phyloP scores from a whole-genome alignment of 2,329 filamentous ascomycete species.

The Colletotrichum tanaceti region DNA sequence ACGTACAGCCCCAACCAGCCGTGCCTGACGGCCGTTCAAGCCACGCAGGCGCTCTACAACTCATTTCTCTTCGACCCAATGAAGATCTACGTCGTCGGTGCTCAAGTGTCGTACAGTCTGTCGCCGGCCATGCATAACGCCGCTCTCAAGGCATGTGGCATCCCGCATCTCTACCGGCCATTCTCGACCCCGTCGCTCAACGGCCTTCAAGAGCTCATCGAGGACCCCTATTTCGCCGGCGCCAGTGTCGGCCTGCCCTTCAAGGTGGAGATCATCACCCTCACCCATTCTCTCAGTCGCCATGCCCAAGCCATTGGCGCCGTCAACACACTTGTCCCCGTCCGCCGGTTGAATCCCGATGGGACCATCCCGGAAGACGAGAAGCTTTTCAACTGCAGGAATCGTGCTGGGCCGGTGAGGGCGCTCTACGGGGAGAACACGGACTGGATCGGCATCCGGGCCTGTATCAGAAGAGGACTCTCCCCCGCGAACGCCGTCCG shows the following conservation, averaged over 20 bases:
- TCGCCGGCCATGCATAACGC: slow-evolving; percentile 83
- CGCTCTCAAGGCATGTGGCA: slow-evolving; percentile 73
- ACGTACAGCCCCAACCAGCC: slow-evolving; percentile 42
- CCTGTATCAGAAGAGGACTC: slow-evolving; percentile 76
- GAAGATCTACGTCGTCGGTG: slow-evolving; percentile 80
- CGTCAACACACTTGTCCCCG: slow-evolving; percentile 79
- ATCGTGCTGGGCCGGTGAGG: slow-evolving; percentile 73
- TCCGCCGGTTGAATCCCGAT: slow-evolving; percentile 69
- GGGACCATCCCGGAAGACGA: slow-evolving; percentile 67
- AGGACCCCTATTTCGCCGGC: slow-evolving; percentile 76
- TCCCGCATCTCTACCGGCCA: slow-evolving; percentile 75
- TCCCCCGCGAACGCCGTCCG: slow-evolving; percentile 77
- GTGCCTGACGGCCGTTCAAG: slow-evolving; percentile 69
- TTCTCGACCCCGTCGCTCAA: slow-evolving; percentile 72
- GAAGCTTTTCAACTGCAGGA: slow-evolving; percentile 65
- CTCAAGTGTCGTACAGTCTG: slow-evolving; percentile 76
- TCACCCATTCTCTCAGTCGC: slow-evolving; percentile 76
- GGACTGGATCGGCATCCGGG: slow-evolving; percentile 83
- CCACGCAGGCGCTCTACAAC: slow-evolving; percentile 73
- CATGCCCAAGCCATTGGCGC: slow-evolving; percentile 81
- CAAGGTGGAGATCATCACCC: slow-evolving; percentile 77
- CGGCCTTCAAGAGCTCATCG: slow-evolving; percentile 72
- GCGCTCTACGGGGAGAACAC: slow-evolving; percentile 84
- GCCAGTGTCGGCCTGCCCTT: slow-evolving; percentile 79
- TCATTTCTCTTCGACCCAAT: slow-evolving; percentile 76